Base-by-base conservation (phyloP, 2,329 filamentous ascomycete genomes). In the Aspergillus sp. region DNA sequence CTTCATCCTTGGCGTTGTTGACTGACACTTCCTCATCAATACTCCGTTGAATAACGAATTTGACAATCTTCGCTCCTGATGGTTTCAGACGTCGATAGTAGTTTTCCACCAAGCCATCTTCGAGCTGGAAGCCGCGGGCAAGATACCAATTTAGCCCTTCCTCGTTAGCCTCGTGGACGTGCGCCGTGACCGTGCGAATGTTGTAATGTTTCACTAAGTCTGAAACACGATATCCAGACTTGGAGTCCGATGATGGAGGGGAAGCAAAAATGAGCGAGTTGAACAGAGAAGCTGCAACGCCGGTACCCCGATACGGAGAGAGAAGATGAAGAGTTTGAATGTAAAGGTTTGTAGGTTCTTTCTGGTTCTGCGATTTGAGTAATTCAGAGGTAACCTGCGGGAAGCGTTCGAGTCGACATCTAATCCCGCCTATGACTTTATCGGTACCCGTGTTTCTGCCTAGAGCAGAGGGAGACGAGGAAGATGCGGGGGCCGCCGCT, bases 151-250 rank as follows among this genome's bases (percentile, higher is more conserved):
- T 69, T 50, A 81, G 53, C 0, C 72, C 81, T 39, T 82, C 79
- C 12, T 73, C 68, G 44, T 84, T 84, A 19, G 73, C 75, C 51
- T 81, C 79, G 72, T 82, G 83, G 1, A 83, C 80, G 60, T 85
- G 81, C 8, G 81, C 81, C 2, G 76, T 79, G 13, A 83, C 72
- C 10, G 65, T 69, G 8, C 61, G 63, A 27, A 78, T 72, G 27
- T 72, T 71, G 49, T 81, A 75, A 43, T 74, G 65, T 29, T 69
- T 66, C 5, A 75, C 68, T 7, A 70, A 53, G 5, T 58, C 50
- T 8, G 67, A 69, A 4, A 68, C 56, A 2, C 44, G 51, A 29
- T 47, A 50, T 13, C 49, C 36, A 13, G 28, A 29, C 28, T 50
- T 46, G 5, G 49, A 38, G 4, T 37, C 33, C 5, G 50, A 30